Evolutionary conservation across 352 stramenopile species (phyloP).

Genomic region (Globisporangium iwayamae): DNA sequence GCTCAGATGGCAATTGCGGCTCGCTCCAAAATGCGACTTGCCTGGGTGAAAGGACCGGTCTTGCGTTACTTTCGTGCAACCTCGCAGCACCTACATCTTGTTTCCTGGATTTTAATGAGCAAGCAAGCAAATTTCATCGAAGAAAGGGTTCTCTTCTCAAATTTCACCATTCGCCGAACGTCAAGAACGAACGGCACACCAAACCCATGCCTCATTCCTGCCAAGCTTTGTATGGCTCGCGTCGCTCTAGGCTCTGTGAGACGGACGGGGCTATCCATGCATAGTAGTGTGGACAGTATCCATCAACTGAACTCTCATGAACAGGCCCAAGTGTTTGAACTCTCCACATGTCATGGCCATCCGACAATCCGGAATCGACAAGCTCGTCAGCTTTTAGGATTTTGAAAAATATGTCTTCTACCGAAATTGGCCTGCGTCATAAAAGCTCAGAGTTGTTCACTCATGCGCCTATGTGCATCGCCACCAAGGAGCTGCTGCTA

Average conservation of each 20-base stretch:
- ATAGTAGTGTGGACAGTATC: background rate
- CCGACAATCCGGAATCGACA: no score
- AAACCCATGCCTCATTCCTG: no score
- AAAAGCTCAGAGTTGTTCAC: no score
- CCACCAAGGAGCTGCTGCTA: background rate
- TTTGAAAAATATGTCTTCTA: no score
- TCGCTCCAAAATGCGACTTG: slow-evolving; percentile 1
- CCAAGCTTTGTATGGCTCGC: no score
- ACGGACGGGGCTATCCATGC: no score
- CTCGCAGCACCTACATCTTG: background rate
- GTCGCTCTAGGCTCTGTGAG: no score
- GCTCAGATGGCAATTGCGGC: slow-evolving; percentile 1
- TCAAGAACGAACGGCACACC: no score
- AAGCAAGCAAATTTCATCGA: no score
- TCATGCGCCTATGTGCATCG: background rate
- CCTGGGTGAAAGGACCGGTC: background rate
- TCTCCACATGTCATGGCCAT: background rate
- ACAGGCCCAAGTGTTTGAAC: background rate
- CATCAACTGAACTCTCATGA: background rate
- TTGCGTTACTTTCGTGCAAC: background rate
- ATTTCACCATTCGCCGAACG: background rate
- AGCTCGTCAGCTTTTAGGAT: no score
- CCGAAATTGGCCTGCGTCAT: no score
- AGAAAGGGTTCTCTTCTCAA: background rate
- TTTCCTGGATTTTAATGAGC: background rate